phyloP scores from a whole-genome alignment of 139 green algal species.

The Picochlorum sp. region DNA sequence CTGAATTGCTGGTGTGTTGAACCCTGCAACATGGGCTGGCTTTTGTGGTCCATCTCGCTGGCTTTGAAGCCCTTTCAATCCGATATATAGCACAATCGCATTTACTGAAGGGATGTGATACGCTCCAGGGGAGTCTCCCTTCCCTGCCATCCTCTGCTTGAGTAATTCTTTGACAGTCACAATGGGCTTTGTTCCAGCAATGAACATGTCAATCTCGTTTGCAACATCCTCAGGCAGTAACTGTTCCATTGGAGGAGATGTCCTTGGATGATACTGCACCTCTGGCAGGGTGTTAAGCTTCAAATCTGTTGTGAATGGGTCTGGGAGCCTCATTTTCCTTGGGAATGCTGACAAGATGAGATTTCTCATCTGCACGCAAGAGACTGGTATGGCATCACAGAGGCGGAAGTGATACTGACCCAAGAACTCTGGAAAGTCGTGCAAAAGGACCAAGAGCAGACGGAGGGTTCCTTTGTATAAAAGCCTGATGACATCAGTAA shows the following conservation, averaged over 20 bases:
- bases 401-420: constrained; percentile 94
- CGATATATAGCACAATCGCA: constrained; percentile 88
- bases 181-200: constrained; percentile 16
- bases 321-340: constrained; percentile 91
- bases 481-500: constrained; percentile 67
- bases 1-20: constrained; percentile 56
- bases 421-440: constrained; percentile 99
- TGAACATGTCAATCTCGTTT: constrained; percentile 58
- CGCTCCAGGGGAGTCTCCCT: constrained; percentile 5
- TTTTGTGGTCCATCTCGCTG: constrained; percentile 2
- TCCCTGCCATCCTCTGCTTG: constrained; percentile 43
- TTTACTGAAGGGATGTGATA: constrained; percentile 87
- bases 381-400: constrained; percentile 85
- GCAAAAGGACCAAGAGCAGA: constrained; percentile 95
- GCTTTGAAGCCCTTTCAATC: constrained; percentile 39
- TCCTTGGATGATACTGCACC: constrained; percentile 69
- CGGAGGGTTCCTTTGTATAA: constrained; percentile 94
- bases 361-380: constrained; percentile 94
- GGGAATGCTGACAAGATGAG: constrained; percentile 95
- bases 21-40: constrained; percentile 21
- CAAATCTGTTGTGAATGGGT: constrained; percentile 97
- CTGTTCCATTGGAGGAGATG: constrained; percentile 41
- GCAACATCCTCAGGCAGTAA: constrained; percentile 47
- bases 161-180: constrained; percentile 37
- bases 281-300: constrained; percentile 96